A percentile compares a stretch with the other conserved stretches of the same genome.
These are phyloP conservation scores for Westerdykella sp. DNA, from an alignment of 2,329 filamentous ascomycete species.

Conservation along the genomic window DNA sequence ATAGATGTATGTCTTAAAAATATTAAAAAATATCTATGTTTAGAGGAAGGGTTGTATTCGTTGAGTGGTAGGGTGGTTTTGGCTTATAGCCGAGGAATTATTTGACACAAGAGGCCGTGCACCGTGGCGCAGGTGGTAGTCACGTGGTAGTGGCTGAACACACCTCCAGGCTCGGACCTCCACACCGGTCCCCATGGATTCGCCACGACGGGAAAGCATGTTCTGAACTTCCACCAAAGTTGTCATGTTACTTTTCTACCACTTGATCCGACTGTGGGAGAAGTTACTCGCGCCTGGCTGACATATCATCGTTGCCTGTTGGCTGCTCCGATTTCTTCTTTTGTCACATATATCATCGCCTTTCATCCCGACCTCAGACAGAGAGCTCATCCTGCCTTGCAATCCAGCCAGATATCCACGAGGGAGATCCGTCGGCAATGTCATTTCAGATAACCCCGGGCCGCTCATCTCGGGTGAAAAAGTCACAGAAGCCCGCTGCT, in stretches of 20 bases:
- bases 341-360: neutral
- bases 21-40: no score
- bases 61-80: no score
- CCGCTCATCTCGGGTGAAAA: constrained; percentile 27
- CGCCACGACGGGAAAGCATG: constrained; percentile 17
- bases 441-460: constrained; percentile 27
- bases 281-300: constrained; percentile 5
- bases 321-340: neutral
- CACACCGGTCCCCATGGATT: no score
- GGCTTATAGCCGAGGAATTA: no score
- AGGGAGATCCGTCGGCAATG: constrained; percentile 9
- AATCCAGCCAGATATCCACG: neutral
- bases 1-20: no score
- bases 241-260: neutral
- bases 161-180: no score
- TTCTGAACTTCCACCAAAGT: constrained; percentile 5
- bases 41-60: no score
- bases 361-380: no score
- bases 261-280: neutral
- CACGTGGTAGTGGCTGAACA: no score
- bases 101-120: no score
- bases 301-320: constrained; percentile 1
- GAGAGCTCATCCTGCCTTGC: neutral
- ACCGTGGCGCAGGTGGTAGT: no score
- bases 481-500: constrained; percentile 18